These are phyloP conservation scores for Kwoniella sp. DNA, from an alignment of 768 basidiomycete species.

Conservation along the genomic window DNA sequence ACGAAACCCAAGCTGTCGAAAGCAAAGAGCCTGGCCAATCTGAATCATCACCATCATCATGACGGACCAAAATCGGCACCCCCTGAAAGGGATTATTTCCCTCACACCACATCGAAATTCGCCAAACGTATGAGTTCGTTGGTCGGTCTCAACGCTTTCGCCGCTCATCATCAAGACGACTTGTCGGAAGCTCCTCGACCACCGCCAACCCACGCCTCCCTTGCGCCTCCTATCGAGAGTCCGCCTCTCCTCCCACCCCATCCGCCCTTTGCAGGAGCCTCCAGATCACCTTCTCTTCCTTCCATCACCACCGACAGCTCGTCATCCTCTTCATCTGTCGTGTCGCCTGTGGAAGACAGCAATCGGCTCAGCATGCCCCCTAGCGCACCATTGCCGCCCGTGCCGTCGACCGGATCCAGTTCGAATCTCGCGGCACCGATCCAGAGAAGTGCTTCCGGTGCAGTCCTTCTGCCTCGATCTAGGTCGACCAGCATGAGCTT, in stretches of 20 bases:
- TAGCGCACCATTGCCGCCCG: constrained; percentile 22
- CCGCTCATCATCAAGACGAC: constrained; percentile 6
- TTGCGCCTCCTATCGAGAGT: constrained; percentile 33
- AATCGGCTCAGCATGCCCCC: constrained; percentile 22
- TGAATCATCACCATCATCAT: constrained; percentile 9
- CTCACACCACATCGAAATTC: constrained; percentile 13
- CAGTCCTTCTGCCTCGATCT: constrained; percentile 44
- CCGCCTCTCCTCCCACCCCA: constrained; percentile 47
- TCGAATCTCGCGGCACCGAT: constrained; percentile 15
- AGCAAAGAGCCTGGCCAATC: constrained; percentile 44
- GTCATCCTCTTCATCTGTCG: neutral
- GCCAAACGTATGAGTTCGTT: constrained; percentile 31
- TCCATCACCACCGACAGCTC: constrained; percentile 24
- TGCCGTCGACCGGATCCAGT: constrained; percentile 5
- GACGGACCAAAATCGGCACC: constrained; percentile 21
- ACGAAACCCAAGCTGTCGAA: constrained; percentile 33
- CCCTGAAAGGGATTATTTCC: constrained; percentile 17
- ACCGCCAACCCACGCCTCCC: constrained; percentile 11
- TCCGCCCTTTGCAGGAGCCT: constrained; percentile 39
- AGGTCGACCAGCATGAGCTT: constrained; percentile 49
- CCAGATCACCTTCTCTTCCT: constrained; percentile 24
- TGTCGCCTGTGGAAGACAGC: constrained; percentile 10
- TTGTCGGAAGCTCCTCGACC: constrained; percentile 14
- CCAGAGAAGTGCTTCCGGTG: constrained; percentile 20
- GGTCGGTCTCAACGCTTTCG: constrained; percentile 17